Conservation (phyloP, 208 protist genomes). For the Acanthamoeba culbertsoni region DNA sequence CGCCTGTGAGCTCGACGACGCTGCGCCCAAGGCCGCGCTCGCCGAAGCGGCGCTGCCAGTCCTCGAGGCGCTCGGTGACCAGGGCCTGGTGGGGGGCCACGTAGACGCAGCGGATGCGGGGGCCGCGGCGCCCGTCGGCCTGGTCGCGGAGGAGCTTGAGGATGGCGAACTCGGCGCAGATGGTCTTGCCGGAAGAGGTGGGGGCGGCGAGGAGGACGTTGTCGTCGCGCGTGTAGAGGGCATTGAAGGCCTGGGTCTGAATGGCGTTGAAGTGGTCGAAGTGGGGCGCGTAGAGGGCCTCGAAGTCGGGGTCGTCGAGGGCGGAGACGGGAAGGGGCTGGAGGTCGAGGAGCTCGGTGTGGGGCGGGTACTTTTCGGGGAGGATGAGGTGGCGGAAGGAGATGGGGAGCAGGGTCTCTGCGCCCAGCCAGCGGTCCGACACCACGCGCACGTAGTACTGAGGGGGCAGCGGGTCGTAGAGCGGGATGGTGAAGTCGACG, state of each 20-base stretch:
- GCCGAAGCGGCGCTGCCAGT: constrained; percentile 94
- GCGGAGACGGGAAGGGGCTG: constrained; percentile 92
- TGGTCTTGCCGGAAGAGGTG: constrained; percentile 97
- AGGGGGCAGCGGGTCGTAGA: constrained; percentile 94
- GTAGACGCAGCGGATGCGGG: constrained; percentile 91
- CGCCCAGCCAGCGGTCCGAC: constrained; percentile 70
- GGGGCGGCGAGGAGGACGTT: constrained; percentile 98
- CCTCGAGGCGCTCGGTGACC: constrained; percentile 97
- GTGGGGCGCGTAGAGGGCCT: constrained; percentile 85
- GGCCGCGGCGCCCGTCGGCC: constrained; percentile 88
- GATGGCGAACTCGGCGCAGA: constrained; percentile 98
- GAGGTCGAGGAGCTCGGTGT: constrained; percentile 95
- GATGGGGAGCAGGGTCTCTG: constrained; percentile 88
- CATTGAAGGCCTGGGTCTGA: constrained; percentile 98
- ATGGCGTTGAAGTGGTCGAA: constrained; percentile 99
- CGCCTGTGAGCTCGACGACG: constrained; percentile 97
- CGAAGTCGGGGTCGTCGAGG: constrained; percentile 88
- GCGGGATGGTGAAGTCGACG: constrained; percentile 92
- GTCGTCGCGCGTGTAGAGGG: constrained; percentile 96
- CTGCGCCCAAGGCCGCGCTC: constrained; percentile 87
- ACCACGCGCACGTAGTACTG: constrained; percentile 80
- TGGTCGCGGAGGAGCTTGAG: constrained; percentile 90
- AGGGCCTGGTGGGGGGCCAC: constrained; percentile 99
- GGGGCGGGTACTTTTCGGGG: constrained; percentile 91
- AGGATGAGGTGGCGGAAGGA: constrained; percentile 94